These are phyloP conservation scores for Epichloe bromicola DNA, from an alignment of 2,329 filamentous ascomycete genomes.

Conservation along the genomic window DNA sequence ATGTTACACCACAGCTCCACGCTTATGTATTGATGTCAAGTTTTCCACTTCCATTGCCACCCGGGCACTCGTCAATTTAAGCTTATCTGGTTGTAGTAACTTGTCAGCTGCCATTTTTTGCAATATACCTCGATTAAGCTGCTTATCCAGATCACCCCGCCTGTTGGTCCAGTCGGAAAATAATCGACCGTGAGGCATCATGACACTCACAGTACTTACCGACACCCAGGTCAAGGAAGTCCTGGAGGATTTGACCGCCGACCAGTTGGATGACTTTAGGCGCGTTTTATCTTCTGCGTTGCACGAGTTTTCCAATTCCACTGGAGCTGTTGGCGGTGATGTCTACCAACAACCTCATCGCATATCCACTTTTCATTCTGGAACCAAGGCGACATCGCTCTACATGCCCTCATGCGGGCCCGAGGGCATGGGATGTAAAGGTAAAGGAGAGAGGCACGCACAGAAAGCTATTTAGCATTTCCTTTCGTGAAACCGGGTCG, in stretches of 20 bases:
- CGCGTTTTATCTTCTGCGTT: conserved; percentile 36
- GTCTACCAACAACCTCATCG: conserved; percentile 44
- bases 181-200: conserved; percentile 16
- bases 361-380: conserved; percentile 32
- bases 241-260: conserved; percentile 37
- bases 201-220: conserved; percentile 46
- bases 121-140: background rate
- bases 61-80: no score
- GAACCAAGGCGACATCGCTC: conserved; percentile 45
- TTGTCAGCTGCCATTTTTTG: no score
- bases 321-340: conserved; percentile 28
- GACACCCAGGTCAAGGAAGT: conserved; percentile 42
- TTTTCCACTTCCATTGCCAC: no score
- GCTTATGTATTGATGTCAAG: no score
- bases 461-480: background rate
- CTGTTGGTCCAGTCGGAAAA: background rate
- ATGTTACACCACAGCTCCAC: no score
- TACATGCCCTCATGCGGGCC: conserved; percentile 63
- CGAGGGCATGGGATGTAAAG: conserved; percentile 55
- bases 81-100: no score
- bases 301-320: conserved; percentile 48
- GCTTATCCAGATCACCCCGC: background rate
- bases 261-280: conserved; percentile 42
- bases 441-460: conserved; percentile 17
- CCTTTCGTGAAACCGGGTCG: no score